A percentile compares a stretch with the other conserved stretches of the same genome.
Evolutionary conservation across 495 filamentous ascomycete species (phyloP).

Genomic region (Podospora pseudocomata): DNA sequence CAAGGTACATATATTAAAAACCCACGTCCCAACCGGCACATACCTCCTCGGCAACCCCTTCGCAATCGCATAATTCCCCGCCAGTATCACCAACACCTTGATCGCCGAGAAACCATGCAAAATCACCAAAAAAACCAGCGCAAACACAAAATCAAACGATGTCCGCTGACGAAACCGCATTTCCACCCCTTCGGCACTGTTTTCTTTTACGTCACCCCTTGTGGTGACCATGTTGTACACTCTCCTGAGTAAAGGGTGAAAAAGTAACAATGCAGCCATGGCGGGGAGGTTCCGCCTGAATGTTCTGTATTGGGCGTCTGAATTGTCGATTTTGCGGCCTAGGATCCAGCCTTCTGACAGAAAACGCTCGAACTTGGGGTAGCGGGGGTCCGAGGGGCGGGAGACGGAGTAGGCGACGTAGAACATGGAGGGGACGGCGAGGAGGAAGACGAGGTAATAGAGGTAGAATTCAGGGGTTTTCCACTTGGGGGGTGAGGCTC

Average conservation of each 20-base stretch:
- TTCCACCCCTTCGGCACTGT: conserved; percentile 52
- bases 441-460: conserved; percentile 69
- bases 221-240: conserved; percentile 55
- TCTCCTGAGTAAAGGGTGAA: conserved; percentile 75
- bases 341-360: conserved; percentile 87
- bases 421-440: conserved; percentile 82
- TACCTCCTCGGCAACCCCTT: conserved; percentile 62
- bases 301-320: conserved; percentile 76
- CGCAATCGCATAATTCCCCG: conserved; percentile 74
- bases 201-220: conserved; percentile 17
- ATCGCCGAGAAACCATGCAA: conserved; percentile 81
- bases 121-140: conserved; percentile 67
- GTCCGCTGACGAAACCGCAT: conserved; percentile 70
- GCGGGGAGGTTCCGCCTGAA: conserved; percentile 87
- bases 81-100: conserved; percentile 78
- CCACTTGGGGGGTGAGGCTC: conserved; percentile 63
- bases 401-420: conserved; percentile 81
- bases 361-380: conserved; percentile 63
- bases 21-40: conserved; percentile 77
- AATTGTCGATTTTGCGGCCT: conserved; percentile 68
- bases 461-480: conserved; percentile 78
- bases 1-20: conserved; percentile 81
- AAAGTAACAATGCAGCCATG: conserved; percentile 62
- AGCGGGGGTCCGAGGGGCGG: conserved; percentile 77
- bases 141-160: conserved; percentile 80